Evolutionary conservation across 768 basidiomycete genomes (phyloP).

Genomic region (Thelephora ganbajun): DNA sequence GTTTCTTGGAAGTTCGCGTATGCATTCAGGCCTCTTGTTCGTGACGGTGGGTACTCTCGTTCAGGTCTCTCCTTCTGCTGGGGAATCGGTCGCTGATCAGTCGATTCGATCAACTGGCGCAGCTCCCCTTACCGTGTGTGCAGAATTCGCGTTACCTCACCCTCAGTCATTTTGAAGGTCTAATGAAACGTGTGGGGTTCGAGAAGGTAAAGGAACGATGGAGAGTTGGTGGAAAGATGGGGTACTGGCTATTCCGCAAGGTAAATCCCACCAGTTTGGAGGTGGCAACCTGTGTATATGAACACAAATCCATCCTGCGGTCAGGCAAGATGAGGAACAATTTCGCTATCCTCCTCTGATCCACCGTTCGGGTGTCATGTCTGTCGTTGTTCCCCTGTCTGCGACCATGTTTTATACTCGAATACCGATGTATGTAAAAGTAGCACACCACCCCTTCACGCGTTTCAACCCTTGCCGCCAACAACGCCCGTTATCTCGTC

Average conservation of each 20-base stretch:
- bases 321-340: conserved; percentile 62
- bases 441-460: too few species aligned
- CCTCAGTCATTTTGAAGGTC: conserved; percentile 34
- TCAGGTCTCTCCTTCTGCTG: neutral
- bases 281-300: conserved; percentile 18
- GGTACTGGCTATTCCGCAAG: conserved; percentile 73
- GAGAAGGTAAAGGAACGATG: conserved; percentile 40
- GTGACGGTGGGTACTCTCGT: conserved; percentile 38
- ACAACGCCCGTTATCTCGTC: too few species aligned
- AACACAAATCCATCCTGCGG: conserved; percentile 45
- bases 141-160: conserved; percentile 76
- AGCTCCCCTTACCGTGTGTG: conserved; percentile 81
- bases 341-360: conserved; percentile 42
- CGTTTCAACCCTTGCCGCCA: too few species aligned
- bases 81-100: conserved; percentile 5
- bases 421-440: too few species aligned
- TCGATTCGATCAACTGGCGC: neutral
- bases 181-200: conserved; percentile 60
- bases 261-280: conserved; percentile 22
- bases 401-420: neutral
- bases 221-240: conserved; percentile 69
- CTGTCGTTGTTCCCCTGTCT: neutral
- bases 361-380: neutral
- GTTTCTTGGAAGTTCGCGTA: conserved; percentile 24
- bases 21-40: conserved; percentile 45